phyloP scores from a whole-genome alignment of 2,329 filamentous ascomycete genomes.

The Ophiocordyceps robertsii region DNA sequence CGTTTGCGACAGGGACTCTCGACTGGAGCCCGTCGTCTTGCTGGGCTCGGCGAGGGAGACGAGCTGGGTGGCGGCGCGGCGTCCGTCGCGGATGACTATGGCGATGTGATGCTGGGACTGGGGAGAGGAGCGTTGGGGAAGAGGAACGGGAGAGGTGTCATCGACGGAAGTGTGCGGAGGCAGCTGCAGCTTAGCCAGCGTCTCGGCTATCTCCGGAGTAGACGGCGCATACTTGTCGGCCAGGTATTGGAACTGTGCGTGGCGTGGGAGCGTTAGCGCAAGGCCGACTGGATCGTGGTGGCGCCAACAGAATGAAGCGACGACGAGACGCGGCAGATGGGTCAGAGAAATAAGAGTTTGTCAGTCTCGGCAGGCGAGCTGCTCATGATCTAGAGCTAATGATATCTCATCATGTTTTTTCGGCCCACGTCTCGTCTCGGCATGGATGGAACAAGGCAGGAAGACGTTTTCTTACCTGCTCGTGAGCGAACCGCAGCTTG shows the following conservation, averaged over 20 bases:
- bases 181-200: slow-evolving; percentile 51
- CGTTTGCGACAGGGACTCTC: slow-evolving; percentile 30
- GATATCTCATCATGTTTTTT: slow-evolving; percentile 23
- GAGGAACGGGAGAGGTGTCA: slow-evolving; percentile 36
- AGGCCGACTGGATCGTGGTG: slow-evolving; percentile 3
- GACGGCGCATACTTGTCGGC: slow-evolving; percentile 56
- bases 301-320: slow-evolving; percentile 4
- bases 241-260: slow-evolving; percentile 44
- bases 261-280: not conserved
- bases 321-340: not conserved
- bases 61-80: slow-evolving; percentile 41
- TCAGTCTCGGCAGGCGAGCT: slow-evolving; percentile 46
- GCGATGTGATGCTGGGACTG: slow-evolving; percentile 40
- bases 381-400: slow-evolving; percentile 82
- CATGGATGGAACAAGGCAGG: not conserved
- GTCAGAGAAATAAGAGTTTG: slow-evolving; percentile 21
- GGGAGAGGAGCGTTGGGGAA: slow-evolving; percentile 32
- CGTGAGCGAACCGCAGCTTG: slow-evolving; percentile 52
- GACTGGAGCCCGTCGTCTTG: slow-evolving; percentile 36
- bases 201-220: slow-evolving; percentile 52
- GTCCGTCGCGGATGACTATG: slow-evolving; percentile 50
- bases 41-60: slow-evolving; percentile 34
- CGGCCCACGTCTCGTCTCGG: not conserved
- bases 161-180: slow-evolving; percentile 38
- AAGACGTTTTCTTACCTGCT: slow-evolving; percentile 38